These are phyloP conservation scores for Xylaria hypoxylon DNA, from an alignment of 2,329 filamentous ascomycete genomes.

Conservation along the genomic window DNA sequence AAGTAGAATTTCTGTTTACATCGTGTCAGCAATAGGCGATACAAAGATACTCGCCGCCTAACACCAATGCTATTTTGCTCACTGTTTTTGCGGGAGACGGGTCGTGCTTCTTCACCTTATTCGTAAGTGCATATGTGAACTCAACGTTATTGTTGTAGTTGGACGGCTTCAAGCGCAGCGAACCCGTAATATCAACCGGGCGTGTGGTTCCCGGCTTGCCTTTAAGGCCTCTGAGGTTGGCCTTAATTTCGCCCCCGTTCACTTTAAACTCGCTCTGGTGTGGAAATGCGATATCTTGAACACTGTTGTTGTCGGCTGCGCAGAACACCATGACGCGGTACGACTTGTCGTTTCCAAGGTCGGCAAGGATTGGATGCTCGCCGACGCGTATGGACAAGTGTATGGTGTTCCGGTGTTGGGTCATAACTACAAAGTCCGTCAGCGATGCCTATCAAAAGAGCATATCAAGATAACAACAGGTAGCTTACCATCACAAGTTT, in stretches of 20 bases:
- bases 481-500: conserved; percentile 77
- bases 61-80: conserved; percentile 43
- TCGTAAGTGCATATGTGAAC: conserved; percentile 92
- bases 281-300: conserved; percentile 87
- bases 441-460: conserved; percentile 22
- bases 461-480: neutral
- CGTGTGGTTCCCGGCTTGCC: conserved; percentile 95
- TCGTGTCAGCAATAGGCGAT: conserved; percentile 38
- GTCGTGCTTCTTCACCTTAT: conserved; percentile 71
- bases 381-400: conserved; percentile 60
- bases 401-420: conserved; percentile 63
- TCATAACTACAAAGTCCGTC: conserved; percentile 62
- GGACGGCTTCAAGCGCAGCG: conserved; percentile 74
- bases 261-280: conserved; percentile 93
- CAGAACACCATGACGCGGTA: conserved; percentile 87
- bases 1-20: conserved; percentile 75
- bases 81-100: conserved; percentile 44
- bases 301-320: conserved; percentile 70
- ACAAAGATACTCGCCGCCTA: conserved; percentile 35
- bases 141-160: conserved; percentile 81
- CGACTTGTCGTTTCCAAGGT: conserved; percentile 69
- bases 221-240: conserved; percentile 94
- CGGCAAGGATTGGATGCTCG: conserved; percentile 63
- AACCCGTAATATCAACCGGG: conserved; percentile 88
- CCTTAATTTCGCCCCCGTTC: conserved; percentile 87